These are phyloP conservation scores for Globisporangium polare DNA, from an alignment of 352 stramenopile species.

Conservation along the genomic window DNA sequence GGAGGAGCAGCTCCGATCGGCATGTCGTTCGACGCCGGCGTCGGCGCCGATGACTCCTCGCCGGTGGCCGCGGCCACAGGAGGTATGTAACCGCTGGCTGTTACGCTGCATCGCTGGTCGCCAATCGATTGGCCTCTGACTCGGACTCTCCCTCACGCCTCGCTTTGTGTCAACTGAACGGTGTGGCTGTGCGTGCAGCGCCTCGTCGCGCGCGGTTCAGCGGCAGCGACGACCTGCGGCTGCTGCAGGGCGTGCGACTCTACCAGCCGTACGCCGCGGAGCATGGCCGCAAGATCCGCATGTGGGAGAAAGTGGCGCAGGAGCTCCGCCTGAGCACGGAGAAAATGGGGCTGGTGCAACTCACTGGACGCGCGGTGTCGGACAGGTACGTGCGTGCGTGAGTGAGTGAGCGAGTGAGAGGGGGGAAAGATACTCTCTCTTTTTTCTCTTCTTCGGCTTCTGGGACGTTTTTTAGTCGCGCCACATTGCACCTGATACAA, in stretches of 20 bases:
- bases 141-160: neutral
- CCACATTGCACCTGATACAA: neutral
- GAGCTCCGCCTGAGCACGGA: constrained; percentile 29
- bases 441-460: neutral
- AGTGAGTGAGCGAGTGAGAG: neutral
- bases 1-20: constrained; percentile 6
- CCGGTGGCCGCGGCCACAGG: neutral
- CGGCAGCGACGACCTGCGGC: constrained; percentile 32
- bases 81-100: neutral
- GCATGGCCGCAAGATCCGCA: constrained; percentile 45
- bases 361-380: constrained; percentile 33
- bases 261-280: constrained; percentile 42
- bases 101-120: constrained; percentile 1
- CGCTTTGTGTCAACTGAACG: constrained; percentile 1
- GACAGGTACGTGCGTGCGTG: constrained; percentile 21
- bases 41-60: neutral
- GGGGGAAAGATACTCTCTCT: constrained; percentile 7
- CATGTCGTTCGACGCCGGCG: constrained; percentile 5
- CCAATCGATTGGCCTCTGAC: neutral
- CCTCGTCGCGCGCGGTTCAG: constrained; percentile 32
- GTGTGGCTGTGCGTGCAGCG: constrained; percentile 1
- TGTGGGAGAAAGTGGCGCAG: constrained; percentile 45
- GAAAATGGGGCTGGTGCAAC: constrained; percentile 25
- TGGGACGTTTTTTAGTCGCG: neutral
- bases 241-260: constrained; percentile 37